phyloP scores from a whole-genome alignment of 371 early-diverging fungal genomes.

The Conidiobolus coronatus region DNA sequence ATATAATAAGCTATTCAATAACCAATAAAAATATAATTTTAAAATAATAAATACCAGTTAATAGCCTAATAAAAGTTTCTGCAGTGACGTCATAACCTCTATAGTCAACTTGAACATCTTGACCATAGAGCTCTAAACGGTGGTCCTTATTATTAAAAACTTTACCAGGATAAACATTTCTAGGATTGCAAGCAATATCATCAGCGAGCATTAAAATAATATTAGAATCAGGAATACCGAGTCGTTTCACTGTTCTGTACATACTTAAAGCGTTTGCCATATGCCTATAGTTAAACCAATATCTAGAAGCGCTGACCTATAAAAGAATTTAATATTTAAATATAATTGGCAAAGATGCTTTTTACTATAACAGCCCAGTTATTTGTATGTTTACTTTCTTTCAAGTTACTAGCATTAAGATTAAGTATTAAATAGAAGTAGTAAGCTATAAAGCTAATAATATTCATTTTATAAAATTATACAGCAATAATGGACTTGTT shows the following conservation, averaged over 20 bases:
- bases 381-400: slow-evolving; percentile 36
- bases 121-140: slow-evolving; percentile 66
- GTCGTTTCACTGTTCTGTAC: slow-evolving; percentile 89
- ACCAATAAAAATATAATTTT: background rate
- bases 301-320: slow-evolving; percentile 85
- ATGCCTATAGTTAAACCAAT: slow-evolving; percentile 94
- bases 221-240: slow-evolving; percentile 93
- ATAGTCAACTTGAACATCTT: slow-evolving; percentile 91
- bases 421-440: too few relatives aligned
- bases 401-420: too few relatives aligned
- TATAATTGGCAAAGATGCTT: background rate
- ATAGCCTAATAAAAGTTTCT: slow-evolving; percentile 82
- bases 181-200: slow-evolving; percentile 88
- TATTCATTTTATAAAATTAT: too few relatives aligned
- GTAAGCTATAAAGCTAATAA: too few relatives aligned
- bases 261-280: slow-evolving; percentile 88
- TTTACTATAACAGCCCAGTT: slow-evolving; percentile 88
- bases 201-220: slow-evolving; percentile 95
- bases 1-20: background rate
- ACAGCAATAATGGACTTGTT: too few relatives aligned
- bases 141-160: slow-evolving; percentile 64
- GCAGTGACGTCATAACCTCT: slow-evolving; percentile 95
- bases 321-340: background rate
- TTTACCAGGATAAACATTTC: slow-evolving; percentile 77
- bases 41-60: slow-evolving; percentile 37